Base-by-base conservation (phyloP, 2,329 filamentous ascomycete genomes). In the Pseudogymnoascus destructans region DNA sequence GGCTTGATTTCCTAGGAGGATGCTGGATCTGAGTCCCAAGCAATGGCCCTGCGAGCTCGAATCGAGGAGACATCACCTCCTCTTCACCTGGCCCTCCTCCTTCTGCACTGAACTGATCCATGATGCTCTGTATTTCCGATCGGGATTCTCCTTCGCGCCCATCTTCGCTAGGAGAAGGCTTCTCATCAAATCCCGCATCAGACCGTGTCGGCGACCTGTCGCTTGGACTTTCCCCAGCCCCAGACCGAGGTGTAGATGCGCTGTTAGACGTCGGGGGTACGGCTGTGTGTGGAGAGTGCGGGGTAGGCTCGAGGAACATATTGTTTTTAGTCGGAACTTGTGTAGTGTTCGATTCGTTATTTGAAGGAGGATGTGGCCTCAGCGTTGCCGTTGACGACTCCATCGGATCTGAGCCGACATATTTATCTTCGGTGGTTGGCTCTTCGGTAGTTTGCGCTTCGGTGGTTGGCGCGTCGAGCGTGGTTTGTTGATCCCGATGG, bases 51-150 rank as follows among this genome's bases (percentile, higher is more conserved):
- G 89, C 82, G 60, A 92, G 79, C 70, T 92, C 90, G 42, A 95
- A 72, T 27, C 89, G 80, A 4, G 90, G 90, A 62, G 90, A 95
- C 89, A 95, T 95, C 68, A 95, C 89, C 70, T 95, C 89, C 56
- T 92, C 85, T 61, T 80, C 82, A 4, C 79, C 85, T 1, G 84
- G 86, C 0, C 84, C 87, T 57, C 83, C 82, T 25, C 82, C 82
- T 56, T 82, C 82, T 67, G 88, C 84, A 64, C 86, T 85, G 66
- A 97, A 97, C 72, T 97, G 93, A 62, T 89, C 89, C 89, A 98
- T 97, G 70, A 98, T 97, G 69, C 81, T 95, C 72, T 96, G 89
- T 61, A 98, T 96, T 73, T 98, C 93, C 5, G 86, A 85, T 60
- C 82, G 81, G 1, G 87, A 89, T 57, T 82, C 82, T 56, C 80